Conservation (phyloP, 768 basidiomycete genomes). For the Mycena capillaripes region DNA sequence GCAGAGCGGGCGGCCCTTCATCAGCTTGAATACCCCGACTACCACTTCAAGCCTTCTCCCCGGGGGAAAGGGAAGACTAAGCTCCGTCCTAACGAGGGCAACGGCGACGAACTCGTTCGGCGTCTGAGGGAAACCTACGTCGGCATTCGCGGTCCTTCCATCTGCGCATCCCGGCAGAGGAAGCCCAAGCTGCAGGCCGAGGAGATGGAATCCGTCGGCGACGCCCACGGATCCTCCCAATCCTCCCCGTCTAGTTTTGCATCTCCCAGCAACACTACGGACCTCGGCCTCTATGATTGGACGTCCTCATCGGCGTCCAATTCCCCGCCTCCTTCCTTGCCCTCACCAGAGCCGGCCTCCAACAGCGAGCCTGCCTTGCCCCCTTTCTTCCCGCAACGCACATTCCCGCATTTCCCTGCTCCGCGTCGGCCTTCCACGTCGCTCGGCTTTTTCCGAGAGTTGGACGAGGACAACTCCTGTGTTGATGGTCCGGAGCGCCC, state of each 20-base stretch:
- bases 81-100: slow-evolving; percentile 33
- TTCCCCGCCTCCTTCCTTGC: slow-evolving; percentile 32
- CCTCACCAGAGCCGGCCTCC: slow-evolving; percentile 35
- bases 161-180: slow-evolving; percentile 50
- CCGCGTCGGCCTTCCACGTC: slow-evolving; percentile 53
- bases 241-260: background rate
- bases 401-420: slow-evolving; percentile 39
- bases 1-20: slow-evolving; percentile 63
- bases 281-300: background rate
- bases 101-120: slow-evolving; percentile 46
- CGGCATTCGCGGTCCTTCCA: slow-evolving; percentile 50
- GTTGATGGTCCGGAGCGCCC: slow-evolving; percentile 35
- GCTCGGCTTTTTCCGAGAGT: slow-evolving; percentile 39
- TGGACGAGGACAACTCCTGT: slow-evolving; percentile 26
- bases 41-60: slow-evolving; percentile 71
- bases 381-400: slow-evolving; percentile 40
- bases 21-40: slow-evolving; percentile 66
- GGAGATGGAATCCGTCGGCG: slow-evolving; percentile 1
- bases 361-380: slow-evolving; percentile 35
- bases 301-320: slow-evolving; percentile 12
- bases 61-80: slow-evolving; percentile 47
- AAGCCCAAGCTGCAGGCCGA: slow-evolving; percentile 44
- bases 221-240: background rate
- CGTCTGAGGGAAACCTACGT: slow-evolving; percentile 52
- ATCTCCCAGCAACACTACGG: background rate